A percentile compares a stretch with the other conserved stretches of the same genome.
Conservation (phyloP, 768 basidiomycete genomes). For the Calocybe gangraenosa region DNA sequence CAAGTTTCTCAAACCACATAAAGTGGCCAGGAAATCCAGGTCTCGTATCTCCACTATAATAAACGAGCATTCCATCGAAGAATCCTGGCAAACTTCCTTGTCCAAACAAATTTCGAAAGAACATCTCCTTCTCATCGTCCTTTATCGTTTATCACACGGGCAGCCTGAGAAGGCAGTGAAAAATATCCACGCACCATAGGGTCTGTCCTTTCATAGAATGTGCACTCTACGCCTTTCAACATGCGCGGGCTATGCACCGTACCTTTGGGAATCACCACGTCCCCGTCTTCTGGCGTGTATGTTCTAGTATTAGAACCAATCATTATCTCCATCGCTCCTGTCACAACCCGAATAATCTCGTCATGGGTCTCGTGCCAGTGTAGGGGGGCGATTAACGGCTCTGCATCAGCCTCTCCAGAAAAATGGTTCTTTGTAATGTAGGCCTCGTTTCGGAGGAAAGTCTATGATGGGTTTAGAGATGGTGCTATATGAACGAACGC, state of each 20-base stretch:
- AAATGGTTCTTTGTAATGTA: constrained; percentile 22
- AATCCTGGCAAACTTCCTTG: constrained; percentile 9
- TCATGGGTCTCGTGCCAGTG: constrained; percentile 33
- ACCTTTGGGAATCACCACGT: constrained; percentile 25
- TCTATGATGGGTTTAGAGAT: constrained; percentile 13
- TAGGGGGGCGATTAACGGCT: constrained; percentile 23
- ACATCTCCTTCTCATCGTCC: constrained; percentile 29
- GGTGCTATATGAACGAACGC: too few relatives aligned
- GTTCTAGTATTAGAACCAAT: constrained; percentile 17
- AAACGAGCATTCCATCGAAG: neutral
- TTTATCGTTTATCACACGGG: constrained; percentile 4
- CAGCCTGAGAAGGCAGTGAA: neutral
- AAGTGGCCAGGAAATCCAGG: constrained; percentile 23
- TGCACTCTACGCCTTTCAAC: constrained; percentile 22
- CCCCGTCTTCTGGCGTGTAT: constrained; percentile 28
- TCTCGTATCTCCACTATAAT: constrained; percentile 24
- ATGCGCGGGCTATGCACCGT: constrained; percentile 22
- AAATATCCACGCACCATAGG: constrained; percentile 22
- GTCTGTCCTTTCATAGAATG: constrained; percentile 27
- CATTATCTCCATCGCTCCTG: constrained; percentile 25
- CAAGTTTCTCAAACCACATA: constrained; percentile 24
- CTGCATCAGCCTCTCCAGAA: constrained; percentile 19
- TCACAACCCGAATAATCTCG: constrained; percentile 25
- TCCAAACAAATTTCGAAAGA: constrained; percentile 27
- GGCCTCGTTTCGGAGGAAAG: constrained; percentile 26